A percentile compares a stretch with the other conserved stretches of the same genome.
Conservation (phyloP, 106 monocot genomes). For the Dendrobium officinale region DNA sequence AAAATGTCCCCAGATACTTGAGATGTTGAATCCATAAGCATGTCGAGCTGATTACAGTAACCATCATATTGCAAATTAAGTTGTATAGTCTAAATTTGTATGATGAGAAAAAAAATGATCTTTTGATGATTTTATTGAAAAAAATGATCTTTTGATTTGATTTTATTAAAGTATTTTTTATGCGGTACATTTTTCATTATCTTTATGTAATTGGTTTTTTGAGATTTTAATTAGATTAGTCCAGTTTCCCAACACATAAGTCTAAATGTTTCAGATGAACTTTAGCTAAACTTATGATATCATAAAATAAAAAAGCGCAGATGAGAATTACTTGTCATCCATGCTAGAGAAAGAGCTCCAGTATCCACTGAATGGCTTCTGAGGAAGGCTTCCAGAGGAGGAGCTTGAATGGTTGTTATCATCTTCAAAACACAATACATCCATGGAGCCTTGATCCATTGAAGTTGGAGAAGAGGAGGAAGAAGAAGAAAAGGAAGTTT, state of each 20-base stretch:
- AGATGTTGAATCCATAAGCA: neutral
- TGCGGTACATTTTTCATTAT: too few species aligned
- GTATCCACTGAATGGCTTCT: neutral
- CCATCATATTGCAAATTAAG: too few species aligned
- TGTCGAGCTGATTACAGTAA: neutral
- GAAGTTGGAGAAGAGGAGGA: neutral
- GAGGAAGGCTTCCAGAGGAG: constrained; percentile 4
- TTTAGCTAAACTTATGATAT: too few species aligned
- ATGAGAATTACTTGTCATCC: constrained; percentile 3
- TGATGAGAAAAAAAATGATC: too few species aligned
- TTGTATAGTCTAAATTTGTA: too few species aligned
- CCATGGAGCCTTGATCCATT: constrained; percentile 3
- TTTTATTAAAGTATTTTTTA: too few species aligned
- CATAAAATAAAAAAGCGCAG: neutral
- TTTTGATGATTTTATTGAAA: too few species aligned
- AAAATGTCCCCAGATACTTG: neutral
- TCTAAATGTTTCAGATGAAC: neutral
- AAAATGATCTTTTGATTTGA: too few species aligned
- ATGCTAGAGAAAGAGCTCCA: constrained; percentile 8
- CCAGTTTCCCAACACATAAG: neutral
- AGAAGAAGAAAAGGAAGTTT: neutral
- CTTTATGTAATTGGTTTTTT: too few species aligned
- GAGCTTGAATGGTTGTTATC: constrained; percentile 5
- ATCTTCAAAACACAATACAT: constrained; percentile 2
- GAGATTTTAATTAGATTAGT: neutral